Evolutionary conservation across 2,329 filamentous ascomycete species (phyloP), one percentile per base, ranked within the genome.

Genomic region (Colletotrichum aenigma): DNA sequence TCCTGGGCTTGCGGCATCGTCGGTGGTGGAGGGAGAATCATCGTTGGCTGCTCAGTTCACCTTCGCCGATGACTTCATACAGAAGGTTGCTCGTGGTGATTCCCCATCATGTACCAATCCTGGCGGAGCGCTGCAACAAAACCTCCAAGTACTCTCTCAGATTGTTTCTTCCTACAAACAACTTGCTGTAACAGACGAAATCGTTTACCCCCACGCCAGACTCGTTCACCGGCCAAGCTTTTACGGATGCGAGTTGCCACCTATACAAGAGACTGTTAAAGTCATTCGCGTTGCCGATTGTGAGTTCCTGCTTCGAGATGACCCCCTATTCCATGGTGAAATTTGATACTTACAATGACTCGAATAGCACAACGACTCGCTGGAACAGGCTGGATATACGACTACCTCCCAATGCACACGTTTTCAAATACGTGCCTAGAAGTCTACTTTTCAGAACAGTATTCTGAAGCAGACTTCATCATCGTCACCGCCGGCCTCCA

Each of bases 51-150:
- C 87, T 2, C 87, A 88, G 68, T 86, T 87, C 1, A 84, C 83
- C 18, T 88, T 89, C 75, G 87, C 87, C 26, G 87, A 84, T 15
- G 85, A 88, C 61, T 86, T 89, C 58, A 77, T 87, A 1, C 82
- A 85, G 26, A 83, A 85, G 71, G 84, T 83, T 5, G 84, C 84
- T 13, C 79, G 78, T 7, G 80, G 79, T 6, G 80, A 78, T 13
- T 79, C 81, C 9, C 62, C 72, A 12, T 70, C 43, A 0, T 52
- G 43, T 52, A 21, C 62, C 1, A 70, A 72, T 10, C 78, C 81
- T 0, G 79, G 81, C 10, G 78, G 83, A 0, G 82, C 83, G 71
- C 73, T 85, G 70, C 80, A 80, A 6, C 83, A 85, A 66, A 83
- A 83, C 1, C 71, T 85, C 3, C 81, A 84, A 34, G 82, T 83